A percentile compares a stretch with the other conserved stretches of the same genome.
phyloP scores from a whole-genome alignment of 1,139 yeast genomes.

The Martiniozyma asiatica region DNA sequence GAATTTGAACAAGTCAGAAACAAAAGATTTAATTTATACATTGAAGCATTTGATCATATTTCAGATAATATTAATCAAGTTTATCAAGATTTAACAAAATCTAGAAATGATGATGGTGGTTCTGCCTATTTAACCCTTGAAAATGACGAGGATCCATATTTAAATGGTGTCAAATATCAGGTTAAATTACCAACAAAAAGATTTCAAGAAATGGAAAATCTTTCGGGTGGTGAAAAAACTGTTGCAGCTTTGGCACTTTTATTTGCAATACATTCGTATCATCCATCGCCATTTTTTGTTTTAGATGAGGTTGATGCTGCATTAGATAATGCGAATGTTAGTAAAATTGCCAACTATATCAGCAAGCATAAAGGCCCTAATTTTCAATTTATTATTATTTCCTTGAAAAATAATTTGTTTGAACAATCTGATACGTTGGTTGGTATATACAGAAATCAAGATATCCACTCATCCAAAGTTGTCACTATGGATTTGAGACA shows the following conservation, averaged over 20 bases:
- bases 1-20: slow-evolving; percentile 67
- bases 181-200: slow-evolving; percentile 97
- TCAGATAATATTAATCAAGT: slow-evolving; percentile 84
- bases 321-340: slow-evolving; percentile 79
- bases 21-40: slow-evolving; percentile 57
- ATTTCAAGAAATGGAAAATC: slow-evolving; percentile 82
- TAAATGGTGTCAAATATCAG: slow-evolving; percentile 75
- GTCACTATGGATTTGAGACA: slow-evolving; percentile 61
- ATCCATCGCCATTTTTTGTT: slow-evolving; percentile 92
- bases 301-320: slow-evolving; percentile 98
- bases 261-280: slow-evolving; percentile 83
- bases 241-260: slow-evolving; percentile 89
- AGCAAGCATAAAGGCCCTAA: slow-evolving; percentile 63
- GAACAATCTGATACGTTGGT: slow-evolving; percentile 80
- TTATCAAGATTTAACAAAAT: slow-evolving; percentile 40
- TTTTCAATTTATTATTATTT: slow-evolving; percentile 88
- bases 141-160: slow-evolving; percentile 25
- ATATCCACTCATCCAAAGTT: slow-evolving; percentile 62
- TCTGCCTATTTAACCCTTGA: slow-evolving; percentile 18
- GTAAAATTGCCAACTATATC: slow-evolving; percentile 74
- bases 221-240: slow-evolving; percentile 96
- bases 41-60: slow-evolving; percentile 72
- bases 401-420: slow-evolving; percentile 77
- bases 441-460: slow-evolving; percentile 85
- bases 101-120: slow-evolving; percentile 17